Conservation (phyloP, 805 yeast species). For the Candida arabinofermentans region DNA sequence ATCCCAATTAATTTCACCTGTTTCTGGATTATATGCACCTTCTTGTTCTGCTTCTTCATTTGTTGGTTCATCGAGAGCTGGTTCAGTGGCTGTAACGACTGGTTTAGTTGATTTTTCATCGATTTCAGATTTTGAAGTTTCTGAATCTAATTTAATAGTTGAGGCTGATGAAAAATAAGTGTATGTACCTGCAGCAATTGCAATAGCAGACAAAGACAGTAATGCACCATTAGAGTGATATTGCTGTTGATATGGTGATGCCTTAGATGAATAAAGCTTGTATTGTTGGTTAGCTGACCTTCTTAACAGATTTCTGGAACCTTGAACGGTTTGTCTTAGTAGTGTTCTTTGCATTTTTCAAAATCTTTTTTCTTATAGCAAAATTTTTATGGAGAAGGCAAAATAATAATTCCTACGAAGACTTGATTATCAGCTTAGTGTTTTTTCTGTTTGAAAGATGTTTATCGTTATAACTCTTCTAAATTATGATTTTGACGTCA, state of each 20-base stretch:
- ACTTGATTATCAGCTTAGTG: not conserved
- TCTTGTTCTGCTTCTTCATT: slow-evolving; percentile 39
- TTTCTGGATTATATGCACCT: slow-evolving; percentile 90
- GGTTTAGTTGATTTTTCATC: slow-evolving; percentile 18
- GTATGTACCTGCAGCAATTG: slow-evolving; percentile 11
- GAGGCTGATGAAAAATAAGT: not conserved
- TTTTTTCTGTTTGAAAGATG: not conserved
- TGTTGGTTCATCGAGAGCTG: slow-evolving; percentile 2
- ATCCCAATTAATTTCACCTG: slow-evolving; percentile 99
- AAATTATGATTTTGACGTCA: too few relatives aligned
- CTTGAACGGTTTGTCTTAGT: slow-evolving; percentile 3
- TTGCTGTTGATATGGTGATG: not conserved
- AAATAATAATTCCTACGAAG: too few relatives aligned
- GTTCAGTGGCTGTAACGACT: slow-evolving; percentile 9
- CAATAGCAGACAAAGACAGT: slow-evolving; percentile 2
- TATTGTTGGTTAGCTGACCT: slow-evolving; percentile 1
- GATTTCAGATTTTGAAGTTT: slow-evolving; percentile 7
- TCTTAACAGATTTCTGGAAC: not conserved
- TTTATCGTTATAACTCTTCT: not conserved
- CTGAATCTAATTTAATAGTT: slow-evolving; percentile 8
- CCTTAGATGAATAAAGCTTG: not conserved
- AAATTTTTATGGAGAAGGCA: not conserved
- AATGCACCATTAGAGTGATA: not conserved
- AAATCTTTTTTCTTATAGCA: not conserved
- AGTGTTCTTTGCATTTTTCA: slow-evolving; percentile 4